Percentiles rank a stretch among this genome's conserved stretches.
These are phyloP conservation scores for Verticillium tricorpus DNA, from an alignment of 2,329 filamentous ascomycete species.

Conservation along the genomic window DNA sequence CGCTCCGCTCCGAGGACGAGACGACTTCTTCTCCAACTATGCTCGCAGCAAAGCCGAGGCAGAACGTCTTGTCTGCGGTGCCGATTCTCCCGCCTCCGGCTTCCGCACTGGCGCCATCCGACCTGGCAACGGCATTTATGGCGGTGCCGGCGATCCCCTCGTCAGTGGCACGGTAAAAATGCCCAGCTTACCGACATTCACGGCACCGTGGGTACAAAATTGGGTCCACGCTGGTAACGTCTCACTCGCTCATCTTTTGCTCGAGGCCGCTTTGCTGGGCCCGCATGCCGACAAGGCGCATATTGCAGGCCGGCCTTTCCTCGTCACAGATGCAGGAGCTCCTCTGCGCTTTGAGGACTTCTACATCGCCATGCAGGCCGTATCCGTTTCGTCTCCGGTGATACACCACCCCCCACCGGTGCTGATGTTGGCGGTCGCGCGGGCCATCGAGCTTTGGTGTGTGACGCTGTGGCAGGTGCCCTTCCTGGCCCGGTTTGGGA, in stretches of 20 bases:
- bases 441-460: conserved; percentile 32
- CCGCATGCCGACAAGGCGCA: conserved; percentile 21
- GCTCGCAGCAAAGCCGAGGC: conserved; percentile 46
- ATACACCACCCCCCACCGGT: conserved; percentile 27
- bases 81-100: conserved; percentile 24
- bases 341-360: conserved; percentile 35
- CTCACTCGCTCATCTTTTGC: conserved; percentile 47
- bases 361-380: conserved; percentile 26
- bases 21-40: conserved; percentile 46
- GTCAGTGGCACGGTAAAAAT: conserved; percentile 30
- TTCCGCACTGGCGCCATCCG: conserved; percentile 52
- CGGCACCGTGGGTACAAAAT: conserved; percentile 40
- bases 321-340: conserved; percentile 45
- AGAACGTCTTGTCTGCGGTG: conserved; percentile 43
- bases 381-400: conserved; percentile 25
- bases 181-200: conserved; percentile 36
- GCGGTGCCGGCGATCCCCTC: conserved; percentile 38
- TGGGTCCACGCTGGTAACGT: conserved; percentile 48
- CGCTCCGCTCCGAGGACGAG: conserved; percentile 30
- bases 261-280: conserved; percentile 44
- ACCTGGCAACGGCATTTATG: conserved; percentile 50
- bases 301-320: conserved; percentile 42
- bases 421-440: conserved; percentile 29
- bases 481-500: conserved; percentile 16
- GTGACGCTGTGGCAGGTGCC: conserved; percentile 20